Base-by-base conservation (phyloP, 2,329 filamentous ascomycete species). In the Sporothrix variecibatus region DNA sequence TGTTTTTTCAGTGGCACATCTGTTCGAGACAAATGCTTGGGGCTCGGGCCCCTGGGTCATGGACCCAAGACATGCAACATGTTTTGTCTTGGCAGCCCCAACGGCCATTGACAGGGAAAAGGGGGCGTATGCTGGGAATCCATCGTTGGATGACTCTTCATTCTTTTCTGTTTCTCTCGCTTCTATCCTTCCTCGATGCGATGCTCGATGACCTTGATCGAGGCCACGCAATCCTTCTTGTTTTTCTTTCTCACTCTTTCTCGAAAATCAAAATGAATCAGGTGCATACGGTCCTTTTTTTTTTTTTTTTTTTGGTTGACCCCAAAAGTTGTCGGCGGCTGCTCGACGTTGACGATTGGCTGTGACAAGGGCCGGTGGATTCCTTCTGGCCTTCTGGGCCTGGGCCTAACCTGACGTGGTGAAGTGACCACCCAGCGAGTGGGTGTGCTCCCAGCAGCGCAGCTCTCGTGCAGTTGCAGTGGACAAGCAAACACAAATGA, bases 281-380 rank as follows among this genome's bases (percentile, higher is more conserved):
- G n/a, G 56, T 28, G 28, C 17, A 60, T 60, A 8, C 28, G 56
- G 56, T n/a, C 28, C 9, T 12, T 56, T 56, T 23, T 23, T 56
- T 60, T 56, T 56, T 23, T 23, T 56, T 60, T 12, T 56, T 56
- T 23, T 23, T 56, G 34, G 28, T 60, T 17, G 56, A 60, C 31
- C 43, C 12, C 8, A 23, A 64, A 38, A 20, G 26, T 28, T 2
- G 38, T 70, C 46, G 31, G 72, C 72, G 72, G 72, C 65, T 73
- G 53, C 49, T 49, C 64, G 65, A 38, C 46, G 7, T 8, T 31
- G 64, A 70, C 53, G 40, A 73, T 73, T 73, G 72, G 72, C 51
- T 70, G 46, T 40, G 3, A 20, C 11, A 26, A 15, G 23, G 3
- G 58, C 28, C 12, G 53, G 26, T 17, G 56, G 11, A 28, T 7